Evolutionary conservation across 257 asterid genomes (phyloP).

Genomic region (Solanum habrochaites): DNA sequence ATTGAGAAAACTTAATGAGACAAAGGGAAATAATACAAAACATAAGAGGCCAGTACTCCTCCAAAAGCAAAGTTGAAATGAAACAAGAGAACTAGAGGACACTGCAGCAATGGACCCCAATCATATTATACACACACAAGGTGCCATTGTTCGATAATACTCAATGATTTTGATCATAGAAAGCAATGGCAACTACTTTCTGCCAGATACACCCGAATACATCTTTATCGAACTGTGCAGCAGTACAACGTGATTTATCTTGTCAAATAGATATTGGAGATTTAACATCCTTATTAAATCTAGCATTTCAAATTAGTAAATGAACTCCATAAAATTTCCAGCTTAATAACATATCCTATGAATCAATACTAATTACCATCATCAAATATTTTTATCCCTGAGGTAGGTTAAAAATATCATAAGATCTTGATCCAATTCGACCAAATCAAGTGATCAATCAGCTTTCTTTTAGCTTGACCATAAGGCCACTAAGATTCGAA

Average conservation of each 20-base stretch:
- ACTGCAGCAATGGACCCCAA: not conserved
- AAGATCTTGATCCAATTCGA: not conserved
- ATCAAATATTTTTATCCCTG: not conserved
- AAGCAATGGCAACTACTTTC: not conserved
- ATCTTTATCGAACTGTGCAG: not conserved
- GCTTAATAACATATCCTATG: not conserved
- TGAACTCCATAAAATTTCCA: not conserved
- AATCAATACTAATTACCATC: not conserved
- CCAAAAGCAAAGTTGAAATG: not conserved
- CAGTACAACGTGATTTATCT: not conserved
- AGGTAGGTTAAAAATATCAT: not conserved
- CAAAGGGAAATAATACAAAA: not conserved
- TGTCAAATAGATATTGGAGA: not conserved
- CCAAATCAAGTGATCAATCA: not conserved
- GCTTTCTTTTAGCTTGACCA: not conserved
- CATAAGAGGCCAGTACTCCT: not conserved
- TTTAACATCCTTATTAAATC: not conserved
- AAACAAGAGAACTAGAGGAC: not conserved
- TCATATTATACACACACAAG: not conserved
- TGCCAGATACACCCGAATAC: not conserved
- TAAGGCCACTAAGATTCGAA: not conserved
- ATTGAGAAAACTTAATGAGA: not conserved
- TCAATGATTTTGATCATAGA: not conserved
- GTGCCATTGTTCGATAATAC: not conserved
- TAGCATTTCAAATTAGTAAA: not conserved